Evolutionary conservation across 495 filamentous ascomycete species (phyloP).

Genomic region (Endocarpon pusillum): DNA sequence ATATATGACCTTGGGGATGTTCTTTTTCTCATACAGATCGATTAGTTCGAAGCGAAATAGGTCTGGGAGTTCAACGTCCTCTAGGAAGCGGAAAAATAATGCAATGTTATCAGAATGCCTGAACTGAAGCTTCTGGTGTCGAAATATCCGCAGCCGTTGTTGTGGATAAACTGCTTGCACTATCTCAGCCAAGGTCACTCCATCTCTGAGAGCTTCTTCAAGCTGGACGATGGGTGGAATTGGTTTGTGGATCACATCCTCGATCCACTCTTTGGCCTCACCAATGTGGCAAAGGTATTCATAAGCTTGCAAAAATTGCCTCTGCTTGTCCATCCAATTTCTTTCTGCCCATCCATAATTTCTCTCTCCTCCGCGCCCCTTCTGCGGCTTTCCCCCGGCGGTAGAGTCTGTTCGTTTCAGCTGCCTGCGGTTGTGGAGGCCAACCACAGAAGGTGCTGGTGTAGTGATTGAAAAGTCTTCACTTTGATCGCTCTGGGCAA

Average conservation of each 20-base stretch:
- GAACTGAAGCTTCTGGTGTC: slow-evolving; percentile 67
- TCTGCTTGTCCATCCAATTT: slow-evolving; percentile 97
- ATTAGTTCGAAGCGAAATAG: slow-evolving; percentile 98
- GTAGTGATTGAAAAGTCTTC: slow-evolving; percentile 67
- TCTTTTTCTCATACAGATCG: slow-evolving; percentile 98
- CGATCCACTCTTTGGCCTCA: slow-evolving; percentile 98
- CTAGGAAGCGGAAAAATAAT: slow-evolving; percentile 79
- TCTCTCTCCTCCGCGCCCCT: slow-evolving; percentile 30
- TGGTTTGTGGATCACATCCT: slow-evolving; percentile 73
- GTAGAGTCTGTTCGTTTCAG: slow-evolving; percentile 58
- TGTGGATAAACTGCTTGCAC: slow-evolving; percentile 76
- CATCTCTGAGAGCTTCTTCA: slow-evolving; percentile 84
- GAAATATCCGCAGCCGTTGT: slow-evolving; percentile 64
- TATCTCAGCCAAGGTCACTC: slow-evolving; percentile 90
- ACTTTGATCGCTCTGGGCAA: slow-evolving; percentile 54
- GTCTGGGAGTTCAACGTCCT: slow-evolving; percentile 86
- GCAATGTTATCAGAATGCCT: slow-evolving; percentile 96
- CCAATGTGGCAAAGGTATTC: slow-evolving; percentile 99
- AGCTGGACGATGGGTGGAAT: slow-evolving; percentile 93
- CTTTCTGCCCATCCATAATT: slow-evolving; percentile 60
- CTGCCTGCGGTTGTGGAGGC: slow-evolving; percentile 65
- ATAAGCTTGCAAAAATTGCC: slow-evolving; percentile 92
- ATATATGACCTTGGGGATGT: slow-evolving; percentile 97
- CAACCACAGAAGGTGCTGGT: slow-evolving; percentile 65
- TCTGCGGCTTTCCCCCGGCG: slow-evolving; percentile 25